Base-by-base conservation (phyloP, 2,329 filamentous ascomycete species). In the Xylaria sp. region DNA sequence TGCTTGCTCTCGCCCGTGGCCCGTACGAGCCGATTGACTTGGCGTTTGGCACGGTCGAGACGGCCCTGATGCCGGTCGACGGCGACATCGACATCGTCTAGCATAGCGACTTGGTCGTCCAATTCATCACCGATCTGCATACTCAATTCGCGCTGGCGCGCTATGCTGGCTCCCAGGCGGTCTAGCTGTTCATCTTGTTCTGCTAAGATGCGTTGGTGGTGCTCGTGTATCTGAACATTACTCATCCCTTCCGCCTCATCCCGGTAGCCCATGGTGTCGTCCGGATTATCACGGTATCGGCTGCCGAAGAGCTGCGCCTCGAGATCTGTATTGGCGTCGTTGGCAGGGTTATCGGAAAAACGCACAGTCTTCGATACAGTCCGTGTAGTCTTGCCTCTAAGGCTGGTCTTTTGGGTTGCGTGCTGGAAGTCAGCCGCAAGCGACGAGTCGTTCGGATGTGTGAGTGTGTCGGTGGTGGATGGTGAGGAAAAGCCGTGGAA, bases 91-190 rank as follows among this genome's bases (percentile, higher is more conserved):
- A 95, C 86, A 69, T 96, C 93, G 72, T 97, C 93, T 35, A 99
- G 80, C 79, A 99, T 80, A 67, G 88, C 82, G 44, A 95, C 89
- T 70, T 99, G 94, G 67, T 86, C 88, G 68, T 97, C 94, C 42
- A 99, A 81, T 79, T 99, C 94, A 73, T 97, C 90, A 35, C 94
- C 93, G 69, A 99, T 97, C 77, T 94, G 91, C 78, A 97, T 95
- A 71, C 89, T 92, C 63, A 99, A 80, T 77, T 97, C 91, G 54
- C 95, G 82, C 78, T 97, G 94, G 46, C 94, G 85, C 3, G 90
- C 84, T 67, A 99, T 97, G 59, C 86, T 91, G 69, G 86, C 84
- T n/a, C 92, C 91, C 3, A 99, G 79, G 8, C 83, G 81, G 73
- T 97, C 93, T n/a, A 99, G 82, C 73, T 96, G 92, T 65, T 90